Evolutionary conservation across 2,329 filamentous ascomycete species (phyloP), one percentile per base, ranked within the genome.

Genomic region (Sclerotiophoma versabilis): DNA sequence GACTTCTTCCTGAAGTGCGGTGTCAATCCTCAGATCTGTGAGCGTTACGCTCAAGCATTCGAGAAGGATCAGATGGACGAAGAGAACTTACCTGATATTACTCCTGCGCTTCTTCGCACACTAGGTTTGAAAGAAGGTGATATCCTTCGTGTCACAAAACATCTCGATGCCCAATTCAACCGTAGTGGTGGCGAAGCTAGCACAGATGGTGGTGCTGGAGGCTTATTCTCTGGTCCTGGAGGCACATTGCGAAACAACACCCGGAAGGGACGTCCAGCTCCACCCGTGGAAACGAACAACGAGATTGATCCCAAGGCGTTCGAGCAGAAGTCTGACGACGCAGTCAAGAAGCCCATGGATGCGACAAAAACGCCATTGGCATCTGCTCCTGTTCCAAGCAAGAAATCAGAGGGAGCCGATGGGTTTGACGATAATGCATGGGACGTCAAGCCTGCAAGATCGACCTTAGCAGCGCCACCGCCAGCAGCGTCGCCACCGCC

Each of bases 351-450:
- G 57, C 74, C 66, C 56, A 74, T 68, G 29, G 81, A 83, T 32
- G 75, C 74, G 15, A 77, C 79, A 46, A 71, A 79, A 20, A 83
- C 83, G 26, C 79, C 84, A 0, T 72, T 83, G 39, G 73, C 79
- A 12, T 73, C 78, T 52, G 76, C 75, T 8, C 79, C 85, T 30
- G 73, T 77, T 30, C 79, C 73, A 30, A 66, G 82, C 30, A 81
- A 84, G 54, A 78, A 79, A 44, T 29, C 39, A 5, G 45, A 54
- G n/a, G 51, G 34, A 30, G 75, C 76, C 34, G 79, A 81, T 54
- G 91, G 91, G 2, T 98, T 98, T 69, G 95, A 99, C 45, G 95
- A 98, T 69, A 92, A 98, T 79, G 95, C 95, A 8, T 99, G 95
- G 95, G 91, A 96, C 68, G 89, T 96, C 43, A 97, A 97, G 78